phyloP scores from a whole-genome alignment of 306 rosid genomes.

The Glycine soja region DNA sequence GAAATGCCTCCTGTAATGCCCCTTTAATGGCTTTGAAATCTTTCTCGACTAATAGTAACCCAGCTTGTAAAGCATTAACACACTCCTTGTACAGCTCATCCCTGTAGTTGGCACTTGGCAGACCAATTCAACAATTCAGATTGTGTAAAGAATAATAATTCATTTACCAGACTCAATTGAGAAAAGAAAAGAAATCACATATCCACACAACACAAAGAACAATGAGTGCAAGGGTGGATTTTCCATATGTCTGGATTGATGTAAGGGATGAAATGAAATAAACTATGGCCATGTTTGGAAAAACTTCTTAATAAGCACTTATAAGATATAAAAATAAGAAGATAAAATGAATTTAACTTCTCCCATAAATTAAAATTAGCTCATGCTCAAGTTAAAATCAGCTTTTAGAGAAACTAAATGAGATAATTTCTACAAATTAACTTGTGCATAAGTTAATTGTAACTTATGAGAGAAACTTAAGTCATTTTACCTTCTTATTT shows the following conservation, averaged over 20 bases:
- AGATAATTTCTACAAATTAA: no score
- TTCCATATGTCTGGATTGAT: background rate
- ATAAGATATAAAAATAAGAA: no score
- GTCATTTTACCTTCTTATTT: background rate
- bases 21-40: constrained; percentile 68
- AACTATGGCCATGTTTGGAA: background rate
- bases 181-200: constrained; percentile 10
- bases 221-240: background rate
- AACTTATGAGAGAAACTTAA: background rate
- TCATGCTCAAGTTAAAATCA: background rate
- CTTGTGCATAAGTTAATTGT: background rate
- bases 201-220: background rate
- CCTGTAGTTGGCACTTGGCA: constrained; percentile 55
- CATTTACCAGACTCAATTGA: constrained; percentile 7
- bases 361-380: background rate
- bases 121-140: constrained; percentile 44
- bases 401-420: no score
- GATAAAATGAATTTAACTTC: background rate
- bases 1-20: constrained; percentile 78
- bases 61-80: constrained; percentile 79
- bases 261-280: background rate
- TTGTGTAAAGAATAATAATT: constrained; percentile 18
- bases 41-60: constrained; percentile 65
- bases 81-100: constrained; percentile 95
- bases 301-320: no score